Evolutionary conservation across 2,329 filamentous ascomycete species (phyloP).

Genomic region (Aspergillus sp.): DNA sequence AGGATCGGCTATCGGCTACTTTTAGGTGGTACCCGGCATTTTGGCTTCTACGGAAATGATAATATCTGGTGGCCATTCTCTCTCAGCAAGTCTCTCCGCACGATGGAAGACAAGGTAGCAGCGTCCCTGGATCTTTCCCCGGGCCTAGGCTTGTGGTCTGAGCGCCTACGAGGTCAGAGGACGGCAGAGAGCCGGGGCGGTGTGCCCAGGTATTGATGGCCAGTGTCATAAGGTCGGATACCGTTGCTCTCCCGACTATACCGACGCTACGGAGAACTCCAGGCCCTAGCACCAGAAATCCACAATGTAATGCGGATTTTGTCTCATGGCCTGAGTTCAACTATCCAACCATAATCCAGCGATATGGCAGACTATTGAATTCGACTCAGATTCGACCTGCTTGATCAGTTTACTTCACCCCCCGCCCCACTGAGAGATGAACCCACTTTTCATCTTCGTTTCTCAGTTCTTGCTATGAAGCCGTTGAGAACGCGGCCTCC

Average conservation of each 20-base stretch:
- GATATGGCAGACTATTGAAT: slow-evolving; percentile 10
- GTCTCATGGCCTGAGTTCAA: slow-evolving; percentile 15
- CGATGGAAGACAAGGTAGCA: slow-evolving; percentile 53
- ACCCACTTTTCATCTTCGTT: slow-evolving; percentile 9
- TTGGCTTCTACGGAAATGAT: slow-evolving; percentile 49
- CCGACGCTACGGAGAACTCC: slow-evolving; percentile 4
- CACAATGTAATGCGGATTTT: slow-evolving; percentile 8
- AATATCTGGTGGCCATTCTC: slow-evolving; percentile 52
- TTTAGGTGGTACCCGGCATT: slow-evolving; percentile 52
- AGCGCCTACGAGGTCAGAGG: too few species aligned
- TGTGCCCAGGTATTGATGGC: too few species aligned
- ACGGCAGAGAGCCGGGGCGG: too few species aligned
- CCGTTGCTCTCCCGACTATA: slow-evolving; percentile 12
- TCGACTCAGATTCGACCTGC: slow-evolving; percentile 10
- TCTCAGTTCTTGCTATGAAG: slow-evolving; percentile 5
- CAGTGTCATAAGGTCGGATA: too few species aligned
- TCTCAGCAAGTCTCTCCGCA: slow-evolving; percentile 40
- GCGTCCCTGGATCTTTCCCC: slow-evolving; percentile 35
- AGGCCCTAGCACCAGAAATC: slow-evolving; percentile 8
- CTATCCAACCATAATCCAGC: slow-evolving; percentile 11
- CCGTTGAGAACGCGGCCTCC: slow-evolving; percentile 11
- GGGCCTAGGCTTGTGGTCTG: too few species aligned
- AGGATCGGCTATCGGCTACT: slow-evolving; percentile 33
- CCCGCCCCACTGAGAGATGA: slow-evolving; percentile 12
- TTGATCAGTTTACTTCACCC: slow-evolving; percentile 11